Evolutionary conservation across 2,329 filamentous ascomycete genomes (phyloP).

Genomic region (Calonectria pseudoturangicola): DNA sequence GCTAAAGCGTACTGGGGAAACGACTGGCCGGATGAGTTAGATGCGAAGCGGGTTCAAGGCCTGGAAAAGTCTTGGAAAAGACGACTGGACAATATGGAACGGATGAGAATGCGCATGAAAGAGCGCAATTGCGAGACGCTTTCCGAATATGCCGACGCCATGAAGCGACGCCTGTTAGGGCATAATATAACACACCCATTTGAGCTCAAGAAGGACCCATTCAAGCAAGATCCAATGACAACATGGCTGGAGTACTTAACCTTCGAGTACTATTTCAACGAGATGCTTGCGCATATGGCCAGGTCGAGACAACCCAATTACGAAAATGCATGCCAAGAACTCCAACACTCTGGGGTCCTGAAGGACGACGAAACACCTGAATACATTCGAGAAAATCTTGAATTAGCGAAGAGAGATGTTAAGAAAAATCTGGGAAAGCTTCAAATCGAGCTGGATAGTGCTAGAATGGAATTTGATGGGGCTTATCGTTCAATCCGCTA

Average conservation of each 20-base stretch:
- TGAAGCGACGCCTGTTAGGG: background rate
- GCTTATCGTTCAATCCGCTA: background rate
- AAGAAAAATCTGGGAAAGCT: background rate
- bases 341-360: background rate
- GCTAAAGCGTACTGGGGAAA: background rate
- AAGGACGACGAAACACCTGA: background rate
- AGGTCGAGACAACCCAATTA: background rate
- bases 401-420: background rate
- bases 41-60: background rate
- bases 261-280: background rate
- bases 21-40: background rate
- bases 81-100: background rate
- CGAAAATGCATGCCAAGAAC: background rate
- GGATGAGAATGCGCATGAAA: background rate
- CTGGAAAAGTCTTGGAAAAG: background rate
- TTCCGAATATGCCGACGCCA: background rate
- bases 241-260: conserved; percentile 7
- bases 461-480: background rate
- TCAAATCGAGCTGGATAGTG: background rate
- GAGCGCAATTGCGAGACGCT: background rate
- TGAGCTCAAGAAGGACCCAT: background rate
- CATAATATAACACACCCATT: background rate
- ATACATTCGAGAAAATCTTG: background rate
- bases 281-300: background rate
- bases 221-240: background rate